Percentiles rank a stretch among this genome's conserved stretches.
phyloP scores from a whole-genome alignment of 331 rosid genomes.

The Rhamnella rubrinervis region DNA sequence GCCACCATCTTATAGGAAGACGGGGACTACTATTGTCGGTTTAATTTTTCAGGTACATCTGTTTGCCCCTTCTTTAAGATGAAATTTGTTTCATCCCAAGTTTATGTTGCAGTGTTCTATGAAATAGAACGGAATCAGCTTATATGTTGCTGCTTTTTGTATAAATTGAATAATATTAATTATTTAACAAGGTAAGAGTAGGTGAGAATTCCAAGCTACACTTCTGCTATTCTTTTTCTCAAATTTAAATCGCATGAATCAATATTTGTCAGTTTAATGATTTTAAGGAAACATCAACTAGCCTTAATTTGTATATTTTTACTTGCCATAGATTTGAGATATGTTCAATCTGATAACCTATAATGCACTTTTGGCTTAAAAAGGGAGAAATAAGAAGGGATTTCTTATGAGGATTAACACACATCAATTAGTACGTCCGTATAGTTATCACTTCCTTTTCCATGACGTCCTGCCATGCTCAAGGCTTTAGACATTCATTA shows the following conservation, averaged over 20 bases:
- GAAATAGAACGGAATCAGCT: neutral
- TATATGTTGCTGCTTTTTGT: neutral
- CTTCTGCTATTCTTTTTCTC: neutral
- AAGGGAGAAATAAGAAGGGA: too few relatives aligned
- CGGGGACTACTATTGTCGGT: conserved; percentile 95
- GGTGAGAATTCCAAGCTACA: neutral
- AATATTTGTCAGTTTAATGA: neutral
- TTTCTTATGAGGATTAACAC: too few relatives aligned
- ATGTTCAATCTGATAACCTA: too few relatives aligned
- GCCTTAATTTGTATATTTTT: too few relatives aligned
- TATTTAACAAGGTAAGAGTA: neutral
- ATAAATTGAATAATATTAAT: neutral
- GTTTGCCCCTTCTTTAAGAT: neutral
- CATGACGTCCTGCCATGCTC: too few relatives aligned
- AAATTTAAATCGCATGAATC: neutral
- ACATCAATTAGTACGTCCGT: too few relatives aligned
- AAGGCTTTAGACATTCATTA: too few relatives aligned
- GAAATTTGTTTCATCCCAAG: neutral
- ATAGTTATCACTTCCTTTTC: too few relatives aligned
- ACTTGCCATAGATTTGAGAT: too few relatives aligned
- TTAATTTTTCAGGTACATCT: conserved; percentile 62
- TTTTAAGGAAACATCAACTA: too few relatives aligned
- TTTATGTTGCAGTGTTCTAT: neutral
- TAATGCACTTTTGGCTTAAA: too few relatives aligned
- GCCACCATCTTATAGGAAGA: conserved; percentile 65